Conservation (phyloP, 1,284 basidiomycete genomes). For the Fistulina hepatica region DNA sequence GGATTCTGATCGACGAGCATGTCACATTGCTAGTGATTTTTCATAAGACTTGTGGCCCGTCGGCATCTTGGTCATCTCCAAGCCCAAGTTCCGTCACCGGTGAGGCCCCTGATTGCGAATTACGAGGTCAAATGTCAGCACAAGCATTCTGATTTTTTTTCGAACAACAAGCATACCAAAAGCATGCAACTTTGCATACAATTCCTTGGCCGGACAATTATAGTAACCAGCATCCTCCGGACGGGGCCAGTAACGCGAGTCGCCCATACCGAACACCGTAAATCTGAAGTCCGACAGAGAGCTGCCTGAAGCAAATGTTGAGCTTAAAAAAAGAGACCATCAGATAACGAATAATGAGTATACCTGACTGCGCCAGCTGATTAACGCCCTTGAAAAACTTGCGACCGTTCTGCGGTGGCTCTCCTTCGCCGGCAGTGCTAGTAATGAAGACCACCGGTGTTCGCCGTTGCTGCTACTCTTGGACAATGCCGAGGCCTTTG, state of each 20-base stretch:
- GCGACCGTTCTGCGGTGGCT: conserved; percentile 94
- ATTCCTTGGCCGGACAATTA: conserved; percentile 93
- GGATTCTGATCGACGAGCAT: conserved; percentile 82
- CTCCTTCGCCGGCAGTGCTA: conserved; percentile 97
- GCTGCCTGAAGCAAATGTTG: conserved; percentile 40
- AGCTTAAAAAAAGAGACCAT: too few relatives aligned
- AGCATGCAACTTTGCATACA: conserved; percentile 67
- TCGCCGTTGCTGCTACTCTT: too few relatives aligned
- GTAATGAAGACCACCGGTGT: conserved; percentile 85
- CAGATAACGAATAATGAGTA: too few relatives aligned
- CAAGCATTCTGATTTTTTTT: too few relatives aligned
- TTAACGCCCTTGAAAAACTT: conserved; percentile 83
- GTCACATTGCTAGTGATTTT: conserved; percentile 93
- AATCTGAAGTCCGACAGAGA: conserved; percentile 69
- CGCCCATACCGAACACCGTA: conserved; percentile 91
- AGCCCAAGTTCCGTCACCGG: conserved; percentile 71
- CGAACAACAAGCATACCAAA: too few relatives aligned
- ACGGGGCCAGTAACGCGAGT: conserved; percentile 98
- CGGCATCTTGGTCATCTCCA: conserved; percentile 96
- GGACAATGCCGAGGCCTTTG: too few relatives aligned
- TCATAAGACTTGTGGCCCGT: conserved; percentile 96
- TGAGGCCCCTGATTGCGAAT: too few relatives aligned
- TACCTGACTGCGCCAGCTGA: conserved; percentile 48
- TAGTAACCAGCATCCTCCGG: conserved; percentile 95
- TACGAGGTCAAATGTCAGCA: too few relatives aligned